Percentiles rank a stretch among this genome's conserved stretches.
Evolutionary conservation across 495 filamentous ascomycete genomes (phyloP).

Genomic region (Penicillium manginii): DNA sequence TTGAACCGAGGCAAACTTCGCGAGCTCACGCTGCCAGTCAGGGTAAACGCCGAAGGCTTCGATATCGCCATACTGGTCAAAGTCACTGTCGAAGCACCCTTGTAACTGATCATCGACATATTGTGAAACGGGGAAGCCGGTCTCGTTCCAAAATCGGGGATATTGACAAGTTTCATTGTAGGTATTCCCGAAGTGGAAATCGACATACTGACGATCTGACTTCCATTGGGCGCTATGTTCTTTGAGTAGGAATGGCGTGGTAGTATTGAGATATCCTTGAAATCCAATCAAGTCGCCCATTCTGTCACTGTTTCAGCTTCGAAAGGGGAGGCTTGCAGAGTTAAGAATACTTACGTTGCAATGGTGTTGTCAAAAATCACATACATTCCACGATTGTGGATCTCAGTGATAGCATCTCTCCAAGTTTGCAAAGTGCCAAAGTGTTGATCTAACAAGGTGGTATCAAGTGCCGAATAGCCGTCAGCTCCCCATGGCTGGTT

Average conservation of each 20-base stretch:
- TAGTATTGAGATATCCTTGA: slow-evolving; percentile 65
- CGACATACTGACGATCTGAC: slow-evolving; percentile 57
- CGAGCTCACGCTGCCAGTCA: slow-evolving; percentile 69
- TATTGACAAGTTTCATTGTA: slow-evolving; percentile 64
- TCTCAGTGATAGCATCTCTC: slow-evolving; percentile 65
- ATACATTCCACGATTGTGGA: slow-evolving; percentile 70
- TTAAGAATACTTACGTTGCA: slow-evolving; percentile 57
- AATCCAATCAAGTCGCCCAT: slow-evolving; percentile 74
- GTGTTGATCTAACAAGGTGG: slow-evolving; percentile 72
- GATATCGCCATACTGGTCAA: slow-evolving; percentile 71
- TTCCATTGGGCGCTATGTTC: slow-evolving; percentile 68
- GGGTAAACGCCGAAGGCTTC: slow-evolving; percentile 71
- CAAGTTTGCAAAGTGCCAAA: slow-evolving; percentile 66
- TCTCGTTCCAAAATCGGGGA: slow-evolving; percentile 69
- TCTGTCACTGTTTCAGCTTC: slow-evolving; percentile 24
- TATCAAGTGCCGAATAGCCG: slow-evolving; percentile 68
- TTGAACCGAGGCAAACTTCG: slow-evolving; percentile 76
- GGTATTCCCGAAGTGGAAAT: slow-evolving; percentile 64
- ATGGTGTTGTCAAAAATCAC: slow-evolving; percentile 75
- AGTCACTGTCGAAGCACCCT: slow-evolving; percentile 72
- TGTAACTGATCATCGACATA: slow-evolving; percentile 48
- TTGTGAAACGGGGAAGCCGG: slow-evolving; percentile 56
- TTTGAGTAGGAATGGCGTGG: slow-evolving; percentile 60
- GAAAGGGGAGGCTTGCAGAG: neutral
- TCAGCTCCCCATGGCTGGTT: slow-evolving; percentile 74